Base-by-base conservation (phyloP, 139 green algal genomes). In the Raphidocelis subcapitata region DNA sequence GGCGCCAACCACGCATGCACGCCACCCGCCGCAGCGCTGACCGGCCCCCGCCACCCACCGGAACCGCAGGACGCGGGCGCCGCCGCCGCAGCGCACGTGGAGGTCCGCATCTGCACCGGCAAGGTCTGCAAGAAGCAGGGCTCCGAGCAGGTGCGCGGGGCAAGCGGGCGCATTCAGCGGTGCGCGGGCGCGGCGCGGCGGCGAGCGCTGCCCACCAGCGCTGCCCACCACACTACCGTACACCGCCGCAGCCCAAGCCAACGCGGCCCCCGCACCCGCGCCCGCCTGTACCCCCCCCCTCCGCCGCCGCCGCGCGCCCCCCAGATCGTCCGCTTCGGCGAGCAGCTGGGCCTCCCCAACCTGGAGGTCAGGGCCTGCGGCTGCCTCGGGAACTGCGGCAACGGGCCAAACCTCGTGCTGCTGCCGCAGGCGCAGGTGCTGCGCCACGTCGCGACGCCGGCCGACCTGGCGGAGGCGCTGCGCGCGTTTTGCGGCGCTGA, bases 321-420 rank as follows among this genome's bases (percentile, higher is more conserved):
- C 41, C 41, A 49, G 41, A 46, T 76, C 31, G n/a, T 23, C 4
- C 54, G 24, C 20, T 86, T 89, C 67, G 77, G 35, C 5, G 46
- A 76, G 57, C 84, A 91, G 49, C 67, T 91, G 24, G 49, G 54
- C 1, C 35, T 88, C 14, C 59, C 69, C 1, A 67, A 82, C 15
- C 0, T 89, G 2, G 37, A 81, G 1, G 57, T 84, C 3, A 31
- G 51, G 2, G 65, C 62, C 12, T 73, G 55, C 29, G 78, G 81
- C 33, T 89, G 84, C 61, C 62, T 89, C 66, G 81, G 81, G 15
- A 79, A 84, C 31, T 87, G 81, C 26, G 81, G 81, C 10, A 84
- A 56, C 26, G 89, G 89, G 0, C 89, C 89, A 24, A 94, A 93
- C 55, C 73, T 90, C 60, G 71, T 83, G 0, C 14, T 94, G 14